Base-by-base conservation (phyloP, 2,329 filamentous ascomycete genomes). In the Penicillium sclerotigenum region DNA sequence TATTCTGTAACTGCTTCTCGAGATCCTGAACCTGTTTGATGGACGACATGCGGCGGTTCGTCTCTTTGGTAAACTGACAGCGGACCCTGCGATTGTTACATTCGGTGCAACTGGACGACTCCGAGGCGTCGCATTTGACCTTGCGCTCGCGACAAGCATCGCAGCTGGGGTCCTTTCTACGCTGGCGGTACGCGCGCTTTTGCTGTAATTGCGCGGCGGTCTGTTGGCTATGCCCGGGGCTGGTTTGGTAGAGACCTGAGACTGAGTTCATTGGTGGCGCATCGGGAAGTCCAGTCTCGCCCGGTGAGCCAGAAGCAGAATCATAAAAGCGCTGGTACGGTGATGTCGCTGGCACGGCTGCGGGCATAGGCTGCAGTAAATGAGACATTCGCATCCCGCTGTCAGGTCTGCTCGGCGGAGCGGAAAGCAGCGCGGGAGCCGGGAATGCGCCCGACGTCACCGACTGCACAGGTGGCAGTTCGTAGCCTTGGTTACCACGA, bases 21-120 rank as follows among this genome's bases (percentile, higher is more conserved):
- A 99, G 81, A 72, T 99, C 94, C 75, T 97, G 94, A 13, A 97
- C 90, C 79, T 97, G 94, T 83, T 97, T 99, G 77, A 97, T 97
- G 1, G 93, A 97, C 18, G 94, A 97, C 94, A 99, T 99, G 59
- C 94, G 86, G 57, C 94, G 84, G 73, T 99, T 99, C 13, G 94
- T 99, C 75, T 99, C 94, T 77, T 99, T 99, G 47, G 94, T 99
- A 72, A 99, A 99, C 70, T 97, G 93, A 71, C 94, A 99, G 73
- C 95, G 96, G 62, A 97, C 93, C 71, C 93, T 95, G 62, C 94
- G 87, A 72, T 92, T 97, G 5, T 91, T 94, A 77, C 94, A 99
- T 76, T 99, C 94, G 1, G 94, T 97, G 73, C 94, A 99, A 75
- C 93, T 96, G 11, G 90, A 87, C 18, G 90, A 96, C 72, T 97